These are phyloP conservation scores for Kwoniella sp. DNA, from an alignment of 768 basidiomycete species.

Conservation along the genomic window DNA sequence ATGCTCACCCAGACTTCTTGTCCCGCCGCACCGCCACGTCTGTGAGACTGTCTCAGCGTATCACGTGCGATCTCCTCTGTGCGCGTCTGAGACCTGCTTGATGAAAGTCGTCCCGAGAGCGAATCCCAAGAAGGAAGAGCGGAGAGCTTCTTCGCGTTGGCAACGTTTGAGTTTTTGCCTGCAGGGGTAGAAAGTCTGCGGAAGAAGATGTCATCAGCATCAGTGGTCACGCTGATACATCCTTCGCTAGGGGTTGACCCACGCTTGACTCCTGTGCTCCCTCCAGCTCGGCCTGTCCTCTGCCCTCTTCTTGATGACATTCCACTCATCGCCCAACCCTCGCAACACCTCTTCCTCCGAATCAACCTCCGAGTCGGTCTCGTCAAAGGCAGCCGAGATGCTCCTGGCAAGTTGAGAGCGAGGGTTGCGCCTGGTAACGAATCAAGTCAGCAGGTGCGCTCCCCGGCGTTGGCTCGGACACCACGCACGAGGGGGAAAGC, in stretches of 20 bases:
- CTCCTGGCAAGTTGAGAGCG: constrained; percentile 11
- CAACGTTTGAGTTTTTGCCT: too few relatives aligned
- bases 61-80: too few relatives aligned
- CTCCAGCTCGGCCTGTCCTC: not conserved
- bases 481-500: constrained; percentile 11
- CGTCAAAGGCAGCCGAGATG: constrained; percentile 12
- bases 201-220: constrained; percentile 7
- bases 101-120: too few relatives aligned
- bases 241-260: too few relatives aligned
- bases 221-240: too few relatives aligned
- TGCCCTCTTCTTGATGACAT: not conserved
- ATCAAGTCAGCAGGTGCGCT: not conserved
- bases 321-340: constrained; percentile 14
- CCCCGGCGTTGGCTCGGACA: not conserved
- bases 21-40: too few relatives aligned
- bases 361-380: constrained; percentile 13
- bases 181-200: too few relatives aligned
- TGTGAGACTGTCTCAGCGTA: too few relatives aligned
- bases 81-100: too few relatives aligned
- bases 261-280: constrained; percentile 2
- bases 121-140: too few relatives aligned
- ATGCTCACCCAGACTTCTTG: not conserved
- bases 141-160: too few relatives aligned
- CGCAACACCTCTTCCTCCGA: constrained; percentile 34
- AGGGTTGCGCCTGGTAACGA: constrained; percentile 3